These are phyloP conservation scores for Ganoderma sp. DNA, from an alignment of 1,284 basidiomycete species.

Conservation along the genomic window DNA sequence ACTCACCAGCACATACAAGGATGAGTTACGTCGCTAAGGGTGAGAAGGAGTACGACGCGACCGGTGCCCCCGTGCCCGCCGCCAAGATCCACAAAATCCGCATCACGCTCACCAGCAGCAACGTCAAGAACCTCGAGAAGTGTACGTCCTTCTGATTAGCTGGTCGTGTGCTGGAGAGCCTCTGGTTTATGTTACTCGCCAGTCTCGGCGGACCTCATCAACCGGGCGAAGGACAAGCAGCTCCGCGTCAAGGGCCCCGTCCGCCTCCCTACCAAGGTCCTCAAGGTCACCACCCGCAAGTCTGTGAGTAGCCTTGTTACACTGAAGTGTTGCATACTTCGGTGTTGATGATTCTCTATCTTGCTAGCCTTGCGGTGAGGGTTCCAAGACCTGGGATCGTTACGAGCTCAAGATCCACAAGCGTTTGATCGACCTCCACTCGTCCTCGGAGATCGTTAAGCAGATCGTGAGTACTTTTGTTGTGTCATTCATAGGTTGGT, in stretches of 20 bases:
- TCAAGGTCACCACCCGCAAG: conserved; percentile 99
- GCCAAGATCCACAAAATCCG: conserved; percentile 99
- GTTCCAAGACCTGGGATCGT: conserved; percentile 99
- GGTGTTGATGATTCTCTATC: not conserved
- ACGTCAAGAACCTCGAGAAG: conserved; percentile 99
- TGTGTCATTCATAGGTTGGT: conserved; percentile 7
- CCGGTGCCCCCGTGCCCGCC: conserved; percentile 82
- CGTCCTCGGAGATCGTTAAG: conserved; percentile 99
- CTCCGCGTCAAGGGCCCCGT: conserved; percentile 99
- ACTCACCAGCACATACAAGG: conserved; percentile 65
- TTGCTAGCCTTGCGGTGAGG: conserved; percentile 95
- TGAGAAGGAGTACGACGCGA: conserved; percentile 96
- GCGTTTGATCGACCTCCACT: conserved; percentile 98
- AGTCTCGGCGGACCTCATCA: conserved; percentile 96
- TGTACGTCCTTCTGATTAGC: conserved; percentile 56
- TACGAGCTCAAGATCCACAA: conserved; percentile 99
- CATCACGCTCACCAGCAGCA: conserved; percentile 98
- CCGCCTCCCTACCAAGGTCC: conserved; percentile 97
- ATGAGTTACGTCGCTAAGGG: conserved; percentile 99
- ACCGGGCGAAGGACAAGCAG: conserved; percentile 99
- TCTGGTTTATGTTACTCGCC: not conserved
- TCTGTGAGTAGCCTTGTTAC: conserved; percentile 65
- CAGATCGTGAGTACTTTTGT: conserved; percentile 81
- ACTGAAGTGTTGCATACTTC: not conserved
- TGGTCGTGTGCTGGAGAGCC: not conserved